Evolutionary conservation across 1,284 basidiomycete genomes (phyloP).

Genomic region (Peniophora sp.): DNA sequence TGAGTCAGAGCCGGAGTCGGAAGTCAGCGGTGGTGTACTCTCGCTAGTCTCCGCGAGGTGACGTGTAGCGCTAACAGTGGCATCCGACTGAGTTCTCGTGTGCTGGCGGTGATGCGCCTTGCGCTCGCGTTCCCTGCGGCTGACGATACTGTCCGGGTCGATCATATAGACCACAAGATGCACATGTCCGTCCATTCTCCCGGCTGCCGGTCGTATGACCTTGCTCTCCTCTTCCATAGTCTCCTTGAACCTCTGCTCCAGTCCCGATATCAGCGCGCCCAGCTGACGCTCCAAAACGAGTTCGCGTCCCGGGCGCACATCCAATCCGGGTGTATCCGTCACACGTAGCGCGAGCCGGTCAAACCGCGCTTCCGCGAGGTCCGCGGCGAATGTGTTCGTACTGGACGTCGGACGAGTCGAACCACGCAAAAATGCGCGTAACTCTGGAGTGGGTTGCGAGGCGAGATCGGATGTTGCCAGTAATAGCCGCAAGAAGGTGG

Average conservation of each 20-base stretch:
- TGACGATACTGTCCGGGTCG: slow-evolving; percentile 41
- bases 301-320: slow-evolving; percentile 63
- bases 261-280: slow-evolving; percentile 58
- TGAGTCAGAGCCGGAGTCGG: slow-evolving; percentile 32
- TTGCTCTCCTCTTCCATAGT: slow-evolving; percentile 71
- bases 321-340: slow-evolving; percentile 76
- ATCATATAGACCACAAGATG: slow-evolving; percentile 54
- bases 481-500: slow-evolving; percentile 58
- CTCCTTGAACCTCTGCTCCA: slow-evolving; percentile 72
- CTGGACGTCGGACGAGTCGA: slow-evolving; percentile 47
- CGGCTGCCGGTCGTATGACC: neutral
- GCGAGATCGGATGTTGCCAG: slow-evolving; percentile 74
- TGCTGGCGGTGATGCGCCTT: slow-evolving; percentile 24
- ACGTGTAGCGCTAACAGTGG: slow-evolving; percentile 47
- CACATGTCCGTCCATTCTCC: slow-evolving; percentile 33
- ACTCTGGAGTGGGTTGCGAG: slow-evolving; percentile 59
- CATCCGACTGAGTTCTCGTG: slow-evolving; percentile 47
- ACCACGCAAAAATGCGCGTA: slow-evolving; percentile 55
- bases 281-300: slow-evolving; percentile 71
- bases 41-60: slow-evolving; percentile 24
- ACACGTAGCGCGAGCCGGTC: slow-evolving; percentile 69
- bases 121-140: too few relatives aligned
- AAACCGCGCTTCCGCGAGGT: slow-evolving; percentile 72
- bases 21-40: slow-evolving; percentile 34
- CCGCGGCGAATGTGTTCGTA: slow-evolving; percentile 60